Evolutionary conservation across 1,284 basidiomycete species (phyloP), one percentile per base, ranked within the genome.

Genomic region (Ceratobasidium sp.): DNA sequence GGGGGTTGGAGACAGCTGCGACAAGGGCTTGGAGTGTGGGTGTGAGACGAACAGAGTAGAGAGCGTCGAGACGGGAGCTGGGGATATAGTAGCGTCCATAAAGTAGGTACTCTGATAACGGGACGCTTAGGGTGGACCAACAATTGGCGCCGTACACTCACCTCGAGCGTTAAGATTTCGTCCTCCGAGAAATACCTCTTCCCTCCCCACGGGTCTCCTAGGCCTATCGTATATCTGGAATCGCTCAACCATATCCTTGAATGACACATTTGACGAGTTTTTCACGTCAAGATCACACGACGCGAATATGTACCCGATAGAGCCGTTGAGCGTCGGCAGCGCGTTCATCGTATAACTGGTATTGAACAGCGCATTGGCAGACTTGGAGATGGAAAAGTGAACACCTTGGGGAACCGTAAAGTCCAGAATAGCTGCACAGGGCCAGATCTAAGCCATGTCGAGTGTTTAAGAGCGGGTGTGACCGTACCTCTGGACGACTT

Each of bases 51-150:
- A 90, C 92, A 0, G 94, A 94, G 77, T 95, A 98, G 27, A 98
- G 84, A 0, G 95, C 96, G 77, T 98, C 95, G 31, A 98, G 84
- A 58, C 95, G 86, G 13, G 94, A 90, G 0, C 92, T 91, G 0
- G 97, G 96, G 1, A 98, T 88, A 81, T 98, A 96, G 59, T 97
- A 86, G 27, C 94, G 90, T 16, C 96, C 97, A 81, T 98, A 98
- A 31, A 99, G 85, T 39, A 99, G 86, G 81, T 94, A 95, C 81
- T 96, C 95, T 93, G 77, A 31, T 54, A 13, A 56, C 43, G 69
- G 49, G 37, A 76, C 53, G 77, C 73, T 83, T 16, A 37, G 27
- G 27, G 37, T 27, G 19, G 43, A 2, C 39, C 37, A 11, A 65
- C 24, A n/a, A 29, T n/a, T 46, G 63, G 16, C 31, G 74, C 13